Evolutionary conservation across 768 basidiomycete species (phyloP).

Genomic region (Suillus cothurnatus): DNA sequence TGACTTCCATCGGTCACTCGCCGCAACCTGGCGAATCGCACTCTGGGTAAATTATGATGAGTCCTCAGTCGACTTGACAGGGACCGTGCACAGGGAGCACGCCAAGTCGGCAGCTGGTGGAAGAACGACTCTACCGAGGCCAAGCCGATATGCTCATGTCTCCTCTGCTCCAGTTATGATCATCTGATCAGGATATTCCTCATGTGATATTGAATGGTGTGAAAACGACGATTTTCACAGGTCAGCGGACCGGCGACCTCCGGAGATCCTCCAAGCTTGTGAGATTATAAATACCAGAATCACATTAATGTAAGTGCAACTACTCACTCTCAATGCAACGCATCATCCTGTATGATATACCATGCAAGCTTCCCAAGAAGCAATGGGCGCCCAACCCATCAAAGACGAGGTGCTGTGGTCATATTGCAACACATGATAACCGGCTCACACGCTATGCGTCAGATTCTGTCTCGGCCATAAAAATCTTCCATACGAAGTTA

Average conservation of each 20-base stretch:
- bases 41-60: too few species aligned
- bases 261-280: not conserved
- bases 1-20: too few species aligned
- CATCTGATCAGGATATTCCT: not conserved
- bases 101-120: too few species aligned
- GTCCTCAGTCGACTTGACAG: too few species aligned
- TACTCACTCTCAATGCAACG: not conserved
- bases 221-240: not conserved
- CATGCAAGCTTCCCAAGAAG: not conserved
- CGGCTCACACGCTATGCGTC: not conserved
- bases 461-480: constrained; percentile 38
- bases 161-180: too few species aligned
- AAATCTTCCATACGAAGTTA: constrained; percentile 42
- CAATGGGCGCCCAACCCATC: constrained; percentile 7
- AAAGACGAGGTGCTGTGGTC: constrained; percentile 5
- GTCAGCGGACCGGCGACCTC: not conserved
- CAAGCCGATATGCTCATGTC: too few species aligned
- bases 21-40: too few species aligned
- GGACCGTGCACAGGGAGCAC: too few species aligned
- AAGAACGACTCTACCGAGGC: too few species aligned
- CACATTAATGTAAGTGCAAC: not conserved
- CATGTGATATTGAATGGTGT: not conserved
- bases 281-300: not conserved
- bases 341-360: constrained; percentile 10
- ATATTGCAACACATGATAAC: not conserved